Evolutionary conservation across 2,329 filamentous ascomycete species (phyloP).

Genomic region (Ceratocystis huliohia): DNA sequence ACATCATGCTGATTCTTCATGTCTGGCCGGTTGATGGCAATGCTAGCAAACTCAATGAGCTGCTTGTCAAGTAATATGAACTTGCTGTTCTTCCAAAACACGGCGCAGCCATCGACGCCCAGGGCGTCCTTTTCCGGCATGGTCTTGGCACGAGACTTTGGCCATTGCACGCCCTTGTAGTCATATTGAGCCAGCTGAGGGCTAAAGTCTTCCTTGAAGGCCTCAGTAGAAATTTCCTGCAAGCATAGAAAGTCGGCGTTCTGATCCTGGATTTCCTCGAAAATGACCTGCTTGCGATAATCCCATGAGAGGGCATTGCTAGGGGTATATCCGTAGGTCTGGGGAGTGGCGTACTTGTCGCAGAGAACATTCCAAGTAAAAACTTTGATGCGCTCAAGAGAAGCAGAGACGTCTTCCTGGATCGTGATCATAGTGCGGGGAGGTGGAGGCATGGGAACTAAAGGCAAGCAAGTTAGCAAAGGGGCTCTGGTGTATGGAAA

Average conservation of each 20-base stretch:
- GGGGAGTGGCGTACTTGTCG: constrained; percentile 76
- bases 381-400: constrained; percentile 62
- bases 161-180: constrained; percentile 90
- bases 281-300: constrained; percentile 67
- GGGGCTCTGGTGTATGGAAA: background rate
- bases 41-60: constrained; percentile 78
- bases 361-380: constrained; percentile 94
- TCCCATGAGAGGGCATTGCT: constrained; percentile 74
- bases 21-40: constrained; percentile 86
- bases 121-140: constrained; percentile 84
- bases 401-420: constrained; percentile 48
- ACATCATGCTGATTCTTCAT: constrained; percentile 97
- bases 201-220: constrained; percentile 81
- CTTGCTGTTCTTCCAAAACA: constrained; percentile 92
- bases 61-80: constrained; percentile 91
- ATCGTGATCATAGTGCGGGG: constrained; percentile 70
- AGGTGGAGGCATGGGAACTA: constrained; percentile 65
- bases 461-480: background rate
- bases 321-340: constrained; percentile 83
- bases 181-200: constrained; percentile 74
- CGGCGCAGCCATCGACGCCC: constrained; percentile 88
- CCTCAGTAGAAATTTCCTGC: constrained; percentile 86
- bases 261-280: constrained; percentile 66
- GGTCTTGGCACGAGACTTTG: constrained; percentile 77
- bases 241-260: constrained; percentile 84